Conservation (phyloP, 768 basidiomycete genomes). For the Peribolospora baueri region DNA sequence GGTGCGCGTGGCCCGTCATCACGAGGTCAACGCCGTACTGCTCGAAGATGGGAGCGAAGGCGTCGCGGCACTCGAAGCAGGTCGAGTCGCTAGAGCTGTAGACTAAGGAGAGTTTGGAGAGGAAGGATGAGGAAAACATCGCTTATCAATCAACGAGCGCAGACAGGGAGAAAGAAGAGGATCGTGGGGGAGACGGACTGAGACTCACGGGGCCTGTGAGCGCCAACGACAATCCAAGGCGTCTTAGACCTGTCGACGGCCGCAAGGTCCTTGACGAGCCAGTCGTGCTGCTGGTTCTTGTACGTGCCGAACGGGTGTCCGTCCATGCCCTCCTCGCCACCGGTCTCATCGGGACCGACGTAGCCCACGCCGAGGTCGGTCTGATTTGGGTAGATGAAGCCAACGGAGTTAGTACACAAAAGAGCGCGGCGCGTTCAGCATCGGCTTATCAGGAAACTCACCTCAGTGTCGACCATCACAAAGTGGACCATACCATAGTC, state of each 20-base stretch:
- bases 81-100: too few species aligned
- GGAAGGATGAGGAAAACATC: too few species aligned
- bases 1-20: background rate
- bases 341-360: constrained; percentile 3
- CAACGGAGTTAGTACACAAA: too few species aligned
- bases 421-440: background rate
- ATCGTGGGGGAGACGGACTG: background rate
- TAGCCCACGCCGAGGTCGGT: constrained; percentile 9
- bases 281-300: constrained; percentile 7
- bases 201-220: constrained; percentile 7
- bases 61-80: constrained; percentile 1
- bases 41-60: constrained; percentile 12
- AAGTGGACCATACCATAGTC: constrained; percentile 15
- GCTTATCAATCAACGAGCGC: too few species aligned
- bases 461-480: constrained; percentile 12
- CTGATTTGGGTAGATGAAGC: background rate
- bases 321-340: background rate
- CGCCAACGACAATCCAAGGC: constrained; percentile 13
- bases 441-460: constrained; percentile 5
- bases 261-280: constrained; percentile 13
- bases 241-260: constrained; percentile 12
- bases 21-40: constrained; percentile 8
- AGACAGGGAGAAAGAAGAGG: too few species aligned
- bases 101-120: too few species aligned
- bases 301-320: constrained; percentile 4